These are phyloP conservation scores for Macrophomina tecta DNA, from an alignment of 2,329 filamentous ascomycete genomes.

Conservation along the genomic window DNA sequence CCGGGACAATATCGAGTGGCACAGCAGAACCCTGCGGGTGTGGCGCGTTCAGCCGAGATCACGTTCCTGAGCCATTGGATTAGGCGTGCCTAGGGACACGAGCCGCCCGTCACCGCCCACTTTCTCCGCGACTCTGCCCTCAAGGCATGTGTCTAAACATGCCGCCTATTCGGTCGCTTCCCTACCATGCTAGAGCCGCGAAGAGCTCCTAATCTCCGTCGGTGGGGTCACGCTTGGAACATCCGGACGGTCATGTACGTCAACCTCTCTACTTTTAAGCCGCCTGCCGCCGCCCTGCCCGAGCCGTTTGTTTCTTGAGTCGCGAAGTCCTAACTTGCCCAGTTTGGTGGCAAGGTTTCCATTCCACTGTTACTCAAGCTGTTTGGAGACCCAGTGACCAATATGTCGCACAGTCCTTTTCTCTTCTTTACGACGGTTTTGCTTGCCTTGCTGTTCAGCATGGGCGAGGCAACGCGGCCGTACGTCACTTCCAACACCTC, in stretches of 20 bases:
- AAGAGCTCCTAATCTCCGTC: conserved; percentile 11
- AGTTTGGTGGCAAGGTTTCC: neutral
- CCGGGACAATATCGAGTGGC: neutral
- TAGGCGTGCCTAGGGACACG: neutral
- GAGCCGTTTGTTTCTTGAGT: neutral
- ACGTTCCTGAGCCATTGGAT: conserved; percentile 24
- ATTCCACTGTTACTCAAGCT: neutral
- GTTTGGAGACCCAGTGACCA: neutral
- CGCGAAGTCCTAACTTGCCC: neutral
- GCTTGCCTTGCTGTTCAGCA: conserved; percentile 25
- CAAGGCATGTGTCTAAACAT: conserved; percentile 3
- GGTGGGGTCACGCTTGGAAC: conserved; percentile 14
- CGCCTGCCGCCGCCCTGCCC: neutral
- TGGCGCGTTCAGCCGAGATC: conserved; percentile 16
- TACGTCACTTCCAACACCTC: conserved; percentile 16
- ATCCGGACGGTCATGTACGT: conserved; percentile 24
- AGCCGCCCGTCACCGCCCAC: conserved; percentile 20
- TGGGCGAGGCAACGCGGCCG: conserved; percentile 23
- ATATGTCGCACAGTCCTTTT: conserved; percentile 25
- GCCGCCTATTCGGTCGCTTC: conserved; percentile 16
- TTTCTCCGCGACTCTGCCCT: neutral
- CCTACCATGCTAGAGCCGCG: conserved; percentile 10
- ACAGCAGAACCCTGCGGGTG: neutral
- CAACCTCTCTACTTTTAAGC: conserved; percentile 4
- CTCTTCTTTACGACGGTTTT: conserved; percentile 26